Evolutionary conservation across 352 stramenopile species (phyloP), one percentile per base, ranked within the genome.

Genomic region (Albugo candida): DNA sequence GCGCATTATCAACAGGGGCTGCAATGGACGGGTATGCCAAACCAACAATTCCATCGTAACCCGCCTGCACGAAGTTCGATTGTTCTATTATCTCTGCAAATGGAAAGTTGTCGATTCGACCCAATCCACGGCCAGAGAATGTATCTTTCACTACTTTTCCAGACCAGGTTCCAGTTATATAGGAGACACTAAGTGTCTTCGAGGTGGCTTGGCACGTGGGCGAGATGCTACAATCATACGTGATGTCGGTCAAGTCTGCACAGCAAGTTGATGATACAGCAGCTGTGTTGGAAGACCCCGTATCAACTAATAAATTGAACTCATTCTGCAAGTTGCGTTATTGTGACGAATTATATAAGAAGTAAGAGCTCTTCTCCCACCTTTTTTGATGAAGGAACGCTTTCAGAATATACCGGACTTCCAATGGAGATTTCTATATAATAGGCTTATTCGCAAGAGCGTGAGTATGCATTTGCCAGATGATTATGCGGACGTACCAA

Each of bases 251-350:
- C 0, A 71, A 70, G 34, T 64, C 37, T 13, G 64, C 67, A 59
- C 77, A 89, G 61, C 77, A 89, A 40, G 81, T 63, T 6, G 69
- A 65, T 16, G 77, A 82, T 47, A 82, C 77, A 13, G 85, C 66
- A 3, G 77, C 77, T 24, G 68, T 83, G 56, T 89, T 89, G 35
- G 73, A 70, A 17, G 73, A 86, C 17, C 77, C 73, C 36, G 73
- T 89, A 61, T 89, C 77, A 12, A 89, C 16, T 24, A 89, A 49
- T 34, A 89, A 48, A 45, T 73, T 77, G 45, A 83, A 89, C 13
- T 65, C 54, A 27, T 78, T 81, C 73, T 84, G 16, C 36, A 43
- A 10, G 8, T 8, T 43, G 3, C 8, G 17, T 19, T 24, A 43
- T 8, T 24, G 38, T 10, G 8, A 43, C 3, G 38, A 3, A 24